Percentiles rank a stretch among this genome's conserved stretches.
These are phyloP conservation scores for Spencermartinsiella ligniputridi DNA, from an alignment of 1,139 yeast species.

Conservation along the genomic window DNA sequence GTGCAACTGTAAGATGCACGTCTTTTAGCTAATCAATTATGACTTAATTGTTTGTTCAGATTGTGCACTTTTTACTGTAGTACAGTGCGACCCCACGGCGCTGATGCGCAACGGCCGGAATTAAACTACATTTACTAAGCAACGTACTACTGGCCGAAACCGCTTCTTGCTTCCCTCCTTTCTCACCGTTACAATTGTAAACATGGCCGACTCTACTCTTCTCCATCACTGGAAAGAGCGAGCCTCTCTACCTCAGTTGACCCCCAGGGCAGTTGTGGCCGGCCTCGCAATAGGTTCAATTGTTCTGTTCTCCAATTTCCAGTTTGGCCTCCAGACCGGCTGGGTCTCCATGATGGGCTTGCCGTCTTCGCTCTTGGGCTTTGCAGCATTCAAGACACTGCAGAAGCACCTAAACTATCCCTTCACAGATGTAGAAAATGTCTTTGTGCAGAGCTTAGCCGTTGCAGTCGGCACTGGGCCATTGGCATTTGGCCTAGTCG, in stretches of 20 bases:
- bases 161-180: background rate
- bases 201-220: background rate
- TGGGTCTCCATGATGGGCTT: constrained; percentile 99
- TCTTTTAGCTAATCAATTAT: too few relatives aligned
- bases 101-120: background rate
- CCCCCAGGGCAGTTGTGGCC: constrained; percentile 63
- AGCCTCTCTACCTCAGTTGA: constrained; percentile 46
- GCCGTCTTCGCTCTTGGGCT: constrained; percentile 87
- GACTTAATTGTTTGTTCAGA: too few relatives aligned
- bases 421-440: constrained; percentile 90
- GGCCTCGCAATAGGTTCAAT: constrained; percentile 78
- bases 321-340: constrained; percentile 94
- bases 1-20: too few relatives aligned
- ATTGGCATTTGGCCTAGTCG: constrained; percentile 88
- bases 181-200: constrained; percentile 4
- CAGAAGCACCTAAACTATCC: constrained; percentile 42
- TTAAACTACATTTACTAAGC: background rate
- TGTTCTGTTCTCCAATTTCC: constrained; percentile 83
- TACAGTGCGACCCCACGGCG: too few relatives aligned
- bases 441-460: constrained; percentile 84
- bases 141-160: background rate
- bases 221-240: constrained; percentile 13
- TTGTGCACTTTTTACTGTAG: too few relatives aligned
- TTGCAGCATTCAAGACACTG: constrained; percentile 62
- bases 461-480: constrained; percentile 99